These are phyloP conservation scores for Psilocybe mexicana DNA, from an alignment of 1,284 basidiomycete species.

Conservation along the genomic window DNA sequence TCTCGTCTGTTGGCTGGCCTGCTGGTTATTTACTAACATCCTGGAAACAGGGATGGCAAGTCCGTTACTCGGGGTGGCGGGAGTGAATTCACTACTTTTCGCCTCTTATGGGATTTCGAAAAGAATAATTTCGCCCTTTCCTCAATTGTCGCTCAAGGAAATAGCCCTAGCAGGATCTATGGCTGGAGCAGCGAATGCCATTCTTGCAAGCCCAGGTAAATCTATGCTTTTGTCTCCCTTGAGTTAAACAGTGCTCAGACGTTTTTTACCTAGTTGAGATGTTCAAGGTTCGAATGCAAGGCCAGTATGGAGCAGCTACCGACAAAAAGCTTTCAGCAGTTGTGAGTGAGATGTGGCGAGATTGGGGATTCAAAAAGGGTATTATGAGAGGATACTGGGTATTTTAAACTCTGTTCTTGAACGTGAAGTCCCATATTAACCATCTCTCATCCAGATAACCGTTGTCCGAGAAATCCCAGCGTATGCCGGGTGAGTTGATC, in stretches of 20 bases:
- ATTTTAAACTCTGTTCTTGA: neutral
- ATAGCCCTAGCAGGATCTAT: conserved; percentile 86
- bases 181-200: conserved; percentile 87
- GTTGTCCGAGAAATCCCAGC: conserved; percentile 92
- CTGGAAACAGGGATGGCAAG: conserved; percentile 72
- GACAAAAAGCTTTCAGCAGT: conserved; percentile 80
- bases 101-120: conserved; percentile 85
- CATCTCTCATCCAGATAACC: conserved; percentile 63
- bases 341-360: conserved; percentile 78
- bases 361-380: conserved; percentile 84
- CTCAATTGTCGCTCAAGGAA: conserved; percentile 77
- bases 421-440: neutral
- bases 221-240: neutral
- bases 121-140: conserved; percentile 85
- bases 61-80: conserved; percentile 92
- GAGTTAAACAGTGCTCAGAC: neutral
- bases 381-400: conserved; percentile 98
- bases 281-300: conserved; percentile 98
- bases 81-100: conserved; percentile 95
- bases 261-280: conserved; percentile 62
- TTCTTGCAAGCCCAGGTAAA: conserved; percentile 86
- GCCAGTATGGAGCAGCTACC: conserved; percentile 75
- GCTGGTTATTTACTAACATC: neutral
- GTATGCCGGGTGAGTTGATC: conserved; percentile 80
- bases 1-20: conserved; percentile 2